A percentile compares a stretch with the other conserved stretches of the same genome.
Evolutionary conservation across 768 basidiomycete species (phyloP).

Genomic region (Leucosporidium creatinivorum): DNA sequence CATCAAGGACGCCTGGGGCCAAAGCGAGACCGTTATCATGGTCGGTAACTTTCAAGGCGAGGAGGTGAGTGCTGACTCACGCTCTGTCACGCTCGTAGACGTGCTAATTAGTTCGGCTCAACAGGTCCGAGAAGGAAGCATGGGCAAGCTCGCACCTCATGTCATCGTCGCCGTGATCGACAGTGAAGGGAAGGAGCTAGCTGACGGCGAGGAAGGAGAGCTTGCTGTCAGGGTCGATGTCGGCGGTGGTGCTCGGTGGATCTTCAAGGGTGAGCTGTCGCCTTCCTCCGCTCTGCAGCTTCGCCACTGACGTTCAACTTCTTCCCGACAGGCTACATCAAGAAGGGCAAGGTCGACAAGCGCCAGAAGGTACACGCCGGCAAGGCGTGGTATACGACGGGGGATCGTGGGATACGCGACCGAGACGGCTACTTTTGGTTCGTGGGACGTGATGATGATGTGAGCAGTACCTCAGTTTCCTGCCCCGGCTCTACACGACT

Average conservation of each 20-base stretch:
- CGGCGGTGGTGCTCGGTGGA: slow-evolving; percentile 15
- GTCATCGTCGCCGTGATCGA: slow-evolving; percentile 24
- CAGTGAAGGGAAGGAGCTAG: slow-evolving; percentile 10
- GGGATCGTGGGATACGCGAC: slow-evolving; percentile 22
- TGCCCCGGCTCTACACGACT: too few species aligned
- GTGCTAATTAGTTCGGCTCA: not conserved
- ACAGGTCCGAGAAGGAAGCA: slow-evolving; percentile 18
- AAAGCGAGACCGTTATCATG: slow-evolving; percentile 20
- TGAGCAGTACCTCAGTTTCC: not conserved
- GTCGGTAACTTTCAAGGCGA: slow-evolving; percentile 21
- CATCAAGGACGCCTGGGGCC: slow-evolving; percentile 27
- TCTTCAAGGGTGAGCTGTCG: slow-evolving; percentile 25
- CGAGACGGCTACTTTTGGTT: slow-evolving; percentile 30
- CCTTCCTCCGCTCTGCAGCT: too few species aligned
- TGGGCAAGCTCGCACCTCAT: slow-evolving; percentile 18
- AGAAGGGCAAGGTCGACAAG: slow-evolving; percentile 31
- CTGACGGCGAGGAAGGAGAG: slow-evolving; percentile 21
- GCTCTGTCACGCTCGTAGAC: not conserved
- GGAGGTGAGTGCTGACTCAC: not conserved
- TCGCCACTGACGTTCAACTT: not conserved
- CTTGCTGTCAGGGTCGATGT: slow-evolving; percentile 14
- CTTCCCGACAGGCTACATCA: slow-evolving; percentile 12
- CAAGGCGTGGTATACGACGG: slow-evolving; percentile 29
- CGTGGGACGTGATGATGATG: slow-evolving; percentile 29
- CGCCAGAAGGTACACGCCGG: slow-evolving; percentile 9